Conservation (phyloP, 1,284 basidiomycete species). For the Earliella scabrosa region DNA sequence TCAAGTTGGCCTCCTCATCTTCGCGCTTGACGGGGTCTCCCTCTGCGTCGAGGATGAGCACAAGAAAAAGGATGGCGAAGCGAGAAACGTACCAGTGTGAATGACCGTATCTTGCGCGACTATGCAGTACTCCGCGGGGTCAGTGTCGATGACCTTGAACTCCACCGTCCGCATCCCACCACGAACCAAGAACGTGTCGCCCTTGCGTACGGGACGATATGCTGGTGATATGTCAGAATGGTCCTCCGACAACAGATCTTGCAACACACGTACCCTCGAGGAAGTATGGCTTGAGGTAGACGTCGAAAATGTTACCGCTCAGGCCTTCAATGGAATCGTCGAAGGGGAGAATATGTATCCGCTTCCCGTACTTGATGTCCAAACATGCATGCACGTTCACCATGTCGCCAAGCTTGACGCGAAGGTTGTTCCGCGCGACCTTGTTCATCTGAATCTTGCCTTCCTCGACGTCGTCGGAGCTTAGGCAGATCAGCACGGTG, state of each 20-base stretch:
- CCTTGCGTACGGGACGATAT: slow-evolving; percentile 93
- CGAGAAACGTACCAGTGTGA: slow-evolving; percentile 71
- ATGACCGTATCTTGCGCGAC: slow-evolving; percentile 97
- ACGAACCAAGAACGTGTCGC: slow-evolving; percentile 98
- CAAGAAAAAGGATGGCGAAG: slow-evolving; percentile 1
- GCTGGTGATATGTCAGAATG: slow-evolving; percentile 49
- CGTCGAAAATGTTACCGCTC: slow-evolving; percentile 98
- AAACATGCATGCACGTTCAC: slow-evolving; percentile 95
- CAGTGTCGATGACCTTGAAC: slow-evolving; percentile 98
- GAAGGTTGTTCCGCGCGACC: slow-evolving; percentile 97
- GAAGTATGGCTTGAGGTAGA: slow-evolving; percentile 99
- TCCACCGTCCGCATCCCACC: slow-evolving; percentile 98
- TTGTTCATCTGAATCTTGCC: slow-evolving; percentile 99
- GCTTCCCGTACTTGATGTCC: slow-evolving; percentile 99
- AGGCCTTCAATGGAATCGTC: slow-evolving; percentile 98
- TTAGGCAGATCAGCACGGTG: slow-evolving; percentile 94
- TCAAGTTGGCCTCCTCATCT: slow-evolving; percentile 96
- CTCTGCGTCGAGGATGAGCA: slow-evolving; percentile 54
- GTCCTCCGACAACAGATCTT: not conserved
- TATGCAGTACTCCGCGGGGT: slow-evolving; percentile 95
- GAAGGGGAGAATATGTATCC: slow-evolving; percentile 96
- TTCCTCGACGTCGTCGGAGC: slow-evolving; percentile 96
- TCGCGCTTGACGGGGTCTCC: slow-evolving; percentile 99
- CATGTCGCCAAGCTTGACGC: slow-evolving; percentile 96
- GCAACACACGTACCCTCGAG: slow-evolving; percentile 76